Percentiles rank a stretch among this genome's conserved stretches.
Evolutionary conservation across 495 filamentous ascomycete genomes (phyloP).

Genomic region (Aspergillus saccharolyticus): DNA sequence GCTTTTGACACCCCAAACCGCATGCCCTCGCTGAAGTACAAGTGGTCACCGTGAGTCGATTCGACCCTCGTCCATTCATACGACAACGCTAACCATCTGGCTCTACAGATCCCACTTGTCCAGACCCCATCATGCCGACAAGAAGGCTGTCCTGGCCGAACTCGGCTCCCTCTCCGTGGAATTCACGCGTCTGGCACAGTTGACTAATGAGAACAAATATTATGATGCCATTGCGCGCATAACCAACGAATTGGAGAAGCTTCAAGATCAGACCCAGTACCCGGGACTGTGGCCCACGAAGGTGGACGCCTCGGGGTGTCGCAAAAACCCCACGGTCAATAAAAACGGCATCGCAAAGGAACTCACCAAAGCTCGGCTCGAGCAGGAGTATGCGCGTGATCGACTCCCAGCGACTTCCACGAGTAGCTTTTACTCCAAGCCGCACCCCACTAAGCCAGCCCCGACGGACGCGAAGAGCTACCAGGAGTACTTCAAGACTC

Average conservation of each 20-base stretch:
- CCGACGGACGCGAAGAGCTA: constrained; percentile 29
- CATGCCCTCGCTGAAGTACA: constrained; percentile 85
- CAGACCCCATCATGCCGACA: constrained; percentile 61
- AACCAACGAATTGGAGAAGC: constrained; percentile 76
- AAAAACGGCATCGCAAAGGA: neutral
- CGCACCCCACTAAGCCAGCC: constrained; percentile 15
- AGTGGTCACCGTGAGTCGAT: constrained; percentile 66
- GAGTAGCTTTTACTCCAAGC: neutral
- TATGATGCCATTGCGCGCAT: constrained; percentile 94
- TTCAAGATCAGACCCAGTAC: constrained; percentile 68
- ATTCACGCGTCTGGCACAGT: constrained; percentile 87
- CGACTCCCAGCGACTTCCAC: neutral
- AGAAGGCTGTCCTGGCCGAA: constrained; percentile 68
- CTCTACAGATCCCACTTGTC: constrained; percentile 47
- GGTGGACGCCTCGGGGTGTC: constrained; percentile 73
- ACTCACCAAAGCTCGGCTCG: constrained; percentile 7
- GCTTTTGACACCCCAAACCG: constrained; percentile 96
- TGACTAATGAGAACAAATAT: constrained; percentile 82
- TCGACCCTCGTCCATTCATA: neutral
- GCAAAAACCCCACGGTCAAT: constrained; percentile 15
- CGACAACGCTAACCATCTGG: constrained; percentile 7
- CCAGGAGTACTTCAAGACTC: constrained; percentile 19
- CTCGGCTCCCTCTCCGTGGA: constrained; percentile 89
- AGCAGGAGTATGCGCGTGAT: constrained; percentile 7
- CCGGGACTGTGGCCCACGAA: constrained; percentile 80